Base-by-base conservation (phyloP, 768 basidiomycete genomes). In the Boletus speciosus region DNA sequence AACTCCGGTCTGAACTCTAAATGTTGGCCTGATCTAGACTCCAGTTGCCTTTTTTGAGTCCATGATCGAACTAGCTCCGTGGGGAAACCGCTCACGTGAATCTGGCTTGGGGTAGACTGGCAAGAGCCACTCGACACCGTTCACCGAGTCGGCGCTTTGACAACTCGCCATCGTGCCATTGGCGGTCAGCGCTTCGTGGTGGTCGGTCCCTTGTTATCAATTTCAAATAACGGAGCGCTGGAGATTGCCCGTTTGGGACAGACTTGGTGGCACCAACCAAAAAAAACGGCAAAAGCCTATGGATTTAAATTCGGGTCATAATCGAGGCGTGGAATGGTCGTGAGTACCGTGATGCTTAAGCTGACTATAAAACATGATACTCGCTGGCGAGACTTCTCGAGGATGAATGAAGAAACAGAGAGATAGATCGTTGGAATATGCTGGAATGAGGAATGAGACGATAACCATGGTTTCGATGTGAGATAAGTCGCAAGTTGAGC, bases 1-100 rank as follows among this genome's bases (percentile, higher is more conserved):
- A 75, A 76, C 81, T 81, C 82, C 81, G 82, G 43, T 63, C 58
- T 57, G 65, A 70, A 73, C 68, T 61, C 65, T 62, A 66, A 64
- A 50, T 49, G 38, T 44, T 49, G 35, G 40, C 55, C 47, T 55
- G 56, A 55, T 64, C 68, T 57, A 58, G 64, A 59, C 62, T 56
- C 51, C 16, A 7, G 4, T 52, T 66, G 49, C 66, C 65, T 57
- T 62, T 60, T 61, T 40, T 15, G 56, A 35, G 23, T 46, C n/a
- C 37, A 39, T 46, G 57, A 68, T 68, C 63, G 53, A 40, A 46
- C 48, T 52, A 51, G 54, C 48, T 49, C 55, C 66, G 55, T 60
- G 53, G 49, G 43, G 40, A 54, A 42, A 41, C 29, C 4, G 29
- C n/a, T 34, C 46, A 38, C 41, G 19, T 29, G 27, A 41, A 42